Evolutionary conservation across 164 flowering plant genomes (phyloP).

Genomic region (Amborella trichopoda): DNA sequence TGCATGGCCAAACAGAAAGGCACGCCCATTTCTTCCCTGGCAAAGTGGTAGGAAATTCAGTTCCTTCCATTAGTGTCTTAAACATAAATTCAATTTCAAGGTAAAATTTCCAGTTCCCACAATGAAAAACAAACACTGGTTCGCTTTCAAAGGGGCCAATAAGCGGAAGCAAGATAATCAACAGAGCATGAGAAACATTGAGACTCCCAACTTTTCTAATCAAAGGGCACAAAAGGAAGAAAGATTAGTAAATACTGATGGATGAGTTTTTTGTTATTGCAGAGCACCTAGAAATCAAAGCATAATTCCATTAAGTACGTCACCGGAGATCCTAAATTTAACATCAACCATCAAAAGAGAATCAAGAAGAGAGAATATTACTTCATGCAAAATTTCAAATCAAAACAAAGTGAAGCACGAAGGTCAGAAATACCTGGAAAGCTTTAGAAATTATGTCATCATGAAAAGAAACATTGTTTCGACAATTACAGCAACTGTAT

Average conservation of each 20-base stretch:
- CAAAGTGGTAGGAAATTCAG: background rate
- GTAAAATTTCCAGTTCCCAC: background rate
- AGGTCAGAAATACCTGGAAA: slow-evolving; percentile 48
- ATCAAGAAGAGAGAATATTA: background rate
- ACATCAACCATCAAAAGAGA: background rate
- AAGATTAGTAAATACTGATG: too few relatives aligned
- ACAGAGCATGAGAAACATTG: background rate
- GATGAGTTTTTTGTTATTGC: too few relatives aligned
- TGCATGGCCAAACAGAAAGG: slow-evolving; percentile 44
- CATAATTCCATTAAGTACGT: background rate
- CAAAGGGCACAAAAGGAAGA: too few relatives aligned
- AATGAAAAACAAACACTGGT: background rate
- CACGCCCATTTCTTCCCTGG: slow-evolving; percentile 38
- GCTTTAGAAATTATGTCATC: slow-evolving; percentile 58
- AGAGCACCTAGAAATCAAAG: background rate
- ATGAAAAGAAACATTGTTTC: slow-evolving; percentile 58
- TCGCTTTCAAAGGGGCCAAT: background rate
- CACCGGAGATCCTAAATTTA: background rate
- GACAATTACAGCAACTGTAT: slow-evolving; percentile 59
- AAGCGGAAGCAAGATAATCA: background rate
- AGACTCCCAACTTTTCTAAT: background rate
- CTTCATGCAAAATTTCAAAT: background rate
- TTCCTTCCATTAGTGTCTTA: too few relatives aligned
- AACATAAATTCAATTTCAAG: background rate
- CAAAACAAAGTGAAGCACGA: too few relatives aligned